Evolutionary conservation across 768 basidiomycete genomes (phyloP).

Genomic region (Boletellus ananiceps): DNA sequence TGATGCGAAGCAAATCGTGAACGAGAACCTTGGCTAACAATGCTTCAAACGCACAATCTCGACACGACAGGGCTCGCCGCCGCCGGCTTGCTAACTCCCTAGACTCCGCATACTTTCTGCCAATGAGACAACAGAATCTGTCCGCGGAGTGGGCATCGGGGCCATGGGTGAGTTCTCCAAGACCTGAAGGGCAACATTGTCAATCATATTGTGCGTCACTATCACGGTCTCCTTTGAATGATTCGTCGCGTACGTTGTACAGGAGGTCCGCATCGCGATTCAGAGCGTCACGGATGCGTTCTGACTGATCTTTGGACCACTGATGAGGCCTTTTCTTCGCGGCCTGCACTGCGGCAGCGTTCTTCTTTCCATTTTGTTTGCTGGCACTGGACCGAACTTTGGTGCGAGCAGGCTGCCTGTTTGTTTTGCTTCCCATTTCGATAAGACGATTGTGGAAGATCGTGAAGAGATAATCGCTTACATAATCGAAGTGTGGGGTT

Average conservation of each 20-base stretch:
- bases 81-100: constrained; percentile 10
- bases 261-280: constrained; percentile 23
- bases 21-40: neutral
- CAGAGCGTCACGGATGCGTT: constrained; percentile 23
- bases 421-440: constrained; percentile 6
- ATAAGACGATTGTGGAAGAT: neutral
- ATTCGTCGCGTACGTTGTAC: constrained; percentile 21
- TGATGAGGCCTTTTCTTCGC: constrained; percentile 21
- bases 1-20: neutral
- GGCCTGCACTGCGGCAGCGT: constrained; percentile 7
- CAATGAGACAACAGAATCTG: constrained; percentile 11
- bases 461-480: constrained; percentile 1
- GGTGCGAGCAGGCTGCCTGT: neutral
- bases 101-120: constrained; percentile 18
- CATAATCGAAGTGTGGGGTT: constrained; percentile 4
- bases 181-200: constrained; percentile 1
- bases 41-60: neutral
- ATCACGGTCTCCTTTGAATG: neutral
- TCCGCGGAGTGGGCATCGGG: neutral
- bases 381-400: constrained; percentile 7
- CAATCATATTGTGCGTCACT: neutral
- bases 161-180: constrained; percentile 4
- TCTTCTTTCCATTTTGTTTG: constrained; percentile 4
- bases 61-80: neutral
- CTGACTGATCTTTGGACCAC: constrained; percentile 23